Conservation (phyloP, 1,284 basidiomycete species). For the Moniliella sp. region DNA sequence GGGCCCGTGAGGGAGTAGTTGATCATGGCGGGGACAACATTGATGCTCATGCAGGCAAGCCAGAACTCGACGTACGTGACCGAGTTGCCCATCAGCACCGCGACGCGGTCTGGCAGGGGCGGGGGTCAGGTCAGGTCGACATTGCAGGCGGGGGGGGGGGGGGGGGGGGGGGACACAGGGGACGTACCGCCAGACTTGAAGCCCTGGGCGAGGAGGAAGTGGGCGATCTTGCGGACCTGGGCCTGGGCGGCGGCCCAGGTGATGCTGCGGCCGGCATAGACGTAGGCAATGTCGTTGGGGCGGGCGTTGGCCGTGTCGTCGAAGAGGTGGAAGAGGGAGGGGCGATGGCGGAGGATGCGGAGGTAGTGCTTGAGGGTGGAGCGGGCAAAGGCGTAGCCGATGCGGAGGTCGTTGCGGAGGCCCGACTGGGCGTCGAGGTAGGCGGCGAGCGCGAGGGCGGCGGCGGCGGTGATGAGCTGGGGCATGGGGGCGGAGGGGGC, state of each 20-base stretch:
- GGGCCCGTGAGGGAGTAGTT: conserved; percentile 30
- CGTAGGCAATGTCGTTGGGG: conserved; percentile 15
- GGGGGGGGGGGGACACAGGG: too few species aligned
- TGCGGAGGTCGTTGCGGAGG: conserved; percentile 8
- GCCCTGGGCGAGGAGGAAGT: conserved; percentile 16
- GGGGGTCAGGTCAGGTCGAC: neutral
- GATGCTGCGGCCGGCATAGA: conserved; percentile 15
- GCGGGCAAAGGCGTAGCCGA: conserved; percentile 6
- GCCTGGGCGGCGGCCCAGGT: conserved; percentile 10
- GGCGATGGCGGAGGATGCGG: conserved; percentile 8
- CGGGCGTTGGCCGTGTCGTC: conserved; percentile 8
- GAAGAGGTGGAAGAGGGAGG: conserved; percentile 17
- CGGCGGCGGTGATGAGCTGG: conserved; percentile 16
- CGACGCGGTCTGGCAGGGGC: conserved; percentile 10
- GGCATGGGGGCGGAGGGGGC: too few species aligned
- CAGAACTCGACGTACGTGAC: conserved; percentile 16
- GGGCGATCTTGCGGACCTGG: conserved; percentile 10
- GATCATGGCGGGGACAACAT: conserved; percentile 31
- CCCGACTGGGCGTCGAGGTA: conserved; percentile 26
- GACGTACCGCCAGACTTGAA: conserved; percentile 11
- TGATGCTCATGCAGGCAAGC: conserved; percentile 22
- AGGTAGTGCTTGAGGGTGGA: conserved; percentile 4
- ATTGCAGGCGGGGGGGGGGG: too few species aligned
- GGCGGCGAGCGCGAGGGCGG: conserved; percentile 14
- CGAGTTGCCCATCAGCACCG: conserved; percentile 24